Evolutionary conservation across 805 yeast species (phyloP).

Genomic region (Citeromyces matritensis): DNA sequence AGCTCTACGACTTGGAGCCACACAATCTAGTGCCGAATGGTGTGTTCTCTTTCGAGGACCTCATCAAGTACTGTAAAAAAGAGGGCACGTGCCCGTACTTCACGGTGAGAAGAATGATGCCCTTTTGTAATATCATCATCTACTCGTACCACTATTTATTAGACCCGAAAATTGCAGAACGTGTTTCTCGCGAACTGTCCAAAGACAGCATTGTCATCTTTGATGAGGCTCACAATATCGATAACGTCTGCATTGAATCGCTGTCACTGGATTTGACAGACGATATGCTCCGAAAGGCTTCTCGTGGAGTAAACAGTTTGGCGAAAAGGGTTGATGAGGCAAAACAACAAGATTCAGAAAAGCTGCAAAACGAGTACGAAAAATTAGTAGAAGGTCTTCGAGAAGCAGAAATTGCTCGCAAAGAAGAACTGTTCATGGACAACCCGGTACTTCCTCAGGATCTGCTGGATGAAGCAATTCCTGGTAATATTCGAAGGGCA

Average conservation of each 20-base stretch:
- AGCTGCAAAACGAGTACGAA: constrained; percentile 81
- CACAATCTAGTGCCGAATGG: constrained; percentile 85
- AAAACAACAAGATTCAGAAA: constrained; percentile 67
- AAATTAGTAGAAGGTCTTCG: constrained; percentile 81
- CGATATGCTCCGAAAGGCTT: constrained; percentile 73
- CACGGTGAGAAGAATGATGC: constrained; percentile 95
- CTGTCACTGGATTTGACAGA: constrained; percentile 84
- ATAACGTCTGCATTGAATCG: constrained; percentile 96
- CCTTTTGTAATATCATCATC: constrained; percentile 84
- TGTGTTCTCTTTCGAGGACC: constrained; percentile 83
- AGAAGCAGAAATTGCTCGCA: constrained; percentile 53
- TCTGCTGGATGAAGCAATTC: constrained; percentile 80
- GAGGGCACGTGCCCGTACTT: constrained; percentile 90
- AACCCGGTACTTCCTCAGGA: constrained; percentile 83
- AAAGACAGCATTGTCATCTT: constrained; percentile 89
- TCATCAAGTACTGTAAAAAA: constrained; percentile 62
- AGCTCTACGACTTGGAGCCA: constrained; percentile 73
- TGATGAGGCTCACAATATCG: constrained; percentile 98
- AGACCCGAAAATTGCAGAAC: constrained; percentile 93
- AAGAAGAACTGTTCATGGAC: constrained; percentile 60
- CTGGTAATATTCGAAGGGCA: constrained; percentile 94
- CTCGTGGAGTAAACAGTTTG: constrained; percentile 72
- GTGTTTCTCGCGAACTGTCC: constrained; percentile 85
- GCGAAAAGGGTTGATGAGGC: constrained; percentile 77
- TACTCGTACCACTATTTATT: constrained; percentile 92